Evolutionary conservation across 2,329 filamentous ascomycete species (phyloP), one percentile per base, ranked within the genome.

Genomic region (Magnaporthiopsis poae): DNA sequence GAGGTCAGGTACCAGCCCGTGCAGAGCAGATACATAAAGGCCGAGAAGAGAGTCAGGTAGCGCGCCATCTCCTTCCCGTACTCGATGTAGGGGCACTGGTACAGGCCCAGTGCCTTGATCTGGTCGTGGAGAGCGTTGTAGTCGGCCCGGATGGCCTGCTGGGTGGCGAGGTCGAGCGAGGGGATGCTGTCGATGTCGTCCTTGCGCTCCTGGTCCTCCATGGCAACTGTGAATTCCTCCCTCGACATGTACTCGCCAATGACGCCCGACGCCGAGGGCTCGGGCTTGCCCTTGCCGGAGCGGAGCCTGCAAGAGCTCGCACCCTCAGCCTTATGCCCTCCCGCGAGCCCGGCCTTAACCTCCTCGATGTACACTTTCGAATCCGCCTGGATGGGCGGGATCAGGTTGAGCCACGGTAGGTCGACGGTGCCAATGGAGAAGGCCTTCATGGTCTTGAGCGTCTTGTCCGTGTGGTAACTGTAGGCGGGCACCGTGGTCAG

Each of bases 11-110:
- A 88, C 84, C 85, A 88, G 59, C 78, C 77, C 39, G 74, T 72
- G 67, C 75, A 75, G 2, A 88, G 75, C 1, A 80, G 70, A 25
- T 77, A 72, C 12, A 81, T 66, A 71, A 85, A 88, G 0, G 73
- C 66, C 0, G 68, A 71, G 67, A 88, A 88, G 8, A 88, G 73
- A 0, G 76, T 69, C 0, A 73, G 70, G 71, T 87, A 88, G 13
- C 86, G 83, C n/a, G 78, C 69, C 70, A 80, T 75, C 72, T 89
- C 86, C 73, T 83, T 84, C 68, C 74, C 82, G 68, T 89, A 89
- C 60, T 84, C 83, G 1, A 76, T 69, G 74, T 86, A 88, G 0
- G 76, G 80, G 70, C 86, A 89, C 12, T 83, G 69, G 75, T 88
- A 89, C 25, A 85, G 78, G 2, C 86, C 86, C 68, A 80, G 77